Conservation (phyloP, 2,329 filamentous ascomycete genomes). For the Claviceps sp. region DNA sequence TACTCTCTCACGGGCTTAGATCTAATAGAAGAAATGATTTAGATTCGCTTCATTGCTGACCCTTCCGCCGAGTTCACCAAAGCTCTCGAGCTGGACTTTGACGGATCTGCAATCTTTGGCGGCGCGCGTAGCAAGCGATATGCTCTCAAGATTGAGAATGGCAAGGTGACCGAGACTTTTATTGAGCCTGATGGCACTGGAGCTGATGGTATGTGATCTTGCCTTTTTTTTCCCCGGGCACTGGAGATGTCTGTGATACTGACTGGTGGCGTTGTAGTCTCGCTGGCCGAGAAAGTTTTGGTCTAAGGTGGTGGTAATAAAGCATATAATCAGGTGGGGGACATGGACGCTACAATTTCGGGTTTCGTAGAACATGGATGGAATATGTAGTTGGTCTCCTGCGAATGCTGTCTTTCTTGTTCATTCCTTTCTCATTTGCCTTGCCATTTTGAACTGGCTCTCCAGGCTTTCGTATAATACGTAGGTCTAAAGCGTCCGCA, state of each 20-base stretch:
- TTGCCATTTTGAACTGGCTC: neutral
- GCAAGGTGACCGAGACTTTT: constrained; percentile 68
- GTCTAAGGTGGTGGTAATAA: constrained; percentile 8
- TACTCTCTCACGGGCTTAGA: neutral
- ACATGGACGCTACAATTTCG: neutral
- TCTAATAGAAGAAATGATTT: neutral
- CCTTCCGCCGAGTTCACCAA: constrained; percentile 69
- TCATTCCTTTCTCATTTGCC: no score
- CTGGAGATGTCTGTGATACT: neutral
- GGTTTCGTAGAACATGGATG: neutral
- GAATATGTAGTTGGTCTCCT: neutral
- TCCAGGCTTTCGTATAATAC: neutral
- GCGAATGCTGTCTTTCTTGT: neutral
- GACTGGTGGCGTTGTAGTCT: constrained; percentile 22
- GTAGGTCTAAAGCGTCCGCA: neutral
- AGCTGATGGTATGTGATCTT: constrained; percentile 45
- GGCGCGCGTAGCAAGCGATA: constrained; percentile 77
- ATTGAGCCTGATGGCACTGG: constrained; percentile 86
- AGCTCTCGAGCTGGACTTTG: constrained; percentile 71
- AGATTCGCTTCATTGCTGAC: constrained; percentile 86
- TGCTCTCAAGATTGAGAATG: constrained; percentile 68
- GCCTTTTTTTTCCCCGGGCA: neutral
- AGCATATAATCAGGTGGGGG: neutral
- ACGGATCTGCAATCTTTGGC: constrained; percentile 68
- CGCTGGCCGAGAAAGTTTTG: constrained; percentile 38